These are phyloP conservation scores for Omphalotus guepiniiformis DNA, from an alignment of 768 basidiomycete species.

Conservation along the genomic window DNA sequence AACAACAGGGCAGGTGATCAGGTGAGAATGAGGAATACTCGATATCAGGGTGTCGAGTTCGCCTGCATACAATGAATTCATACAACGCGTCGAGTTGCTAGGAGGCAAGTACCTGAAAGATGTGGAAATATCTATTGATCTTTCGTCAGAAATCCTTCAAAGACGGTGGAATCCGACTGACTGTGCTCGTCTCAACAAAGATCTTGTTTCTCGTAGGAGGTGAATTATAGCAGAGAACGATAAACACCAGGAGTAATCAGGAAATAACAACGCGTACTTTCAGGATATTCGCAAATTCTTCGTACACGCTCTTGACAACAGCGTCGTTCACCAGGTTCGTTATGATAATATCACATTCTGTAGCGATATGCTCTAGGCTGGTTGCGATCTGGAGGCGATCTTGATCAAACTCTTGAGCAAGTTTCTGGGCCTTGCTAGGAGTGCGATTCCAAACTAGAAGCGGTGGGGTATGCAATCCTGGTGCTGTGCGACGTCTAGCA, in stretches of 20 bases:
- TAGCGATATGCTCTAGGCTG: slow-evolving; percentile 53
- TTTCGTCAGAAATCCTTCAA: slow-evolving; percentile 9
- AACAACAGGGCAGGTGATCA: slow-evolving; percentile 78
- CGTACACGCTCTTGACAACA: slow-evolving; percentile 61
- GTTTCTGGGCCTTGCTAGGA: slow-evolving; percentile 51
- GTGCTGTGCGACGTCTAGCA: slow-evolving; percentile 44
- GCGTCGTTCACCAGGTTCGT: slow-evolving; percentile 71
- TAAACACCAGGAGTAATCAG: slow-evolving; percentile 6
- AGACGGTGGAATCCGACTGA: slow-evolving; percentile 28
- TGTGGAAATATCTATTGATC: slow-evolving; percentile 47
- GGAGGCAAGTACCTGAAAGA: slow-evolving; percentile 36
- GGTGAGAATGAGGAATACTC: slow-evolving; percentile 49
- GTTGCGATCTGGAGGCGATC: slow-evolving; percentile 52
- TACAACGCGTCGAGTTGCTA: background rate
- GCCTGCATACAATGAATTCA: slow-evolving; percentile 29
- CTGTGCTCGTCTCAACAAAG: slow-evolving; percentile 85
- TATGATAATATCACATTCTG: slow-evolving; percentile 70
- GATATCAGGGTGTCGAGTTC: slow-evolving; percentile 70
- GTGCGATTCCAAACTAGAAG: slow-evolving; percentile 79
- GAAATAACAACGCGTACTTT: slow-evolving; percentile 34
- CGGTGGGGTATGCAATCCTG: slow-evolving; percentile 34
- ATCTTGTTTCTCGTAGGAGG: slow-evolving; percentile 56
- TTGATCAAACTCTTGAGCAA: slow-evolving; percentile 52
- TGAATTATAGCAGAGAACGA: slow-evolving; percentile 26
- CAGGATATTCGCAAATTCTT: slow-evolving; percentile 54